Evolutionary conservation across 148 eudicot genomes (phyloP), one percentile per base, ranked within the genome.

Genomic region (Camellia granthamiana): DNA sequence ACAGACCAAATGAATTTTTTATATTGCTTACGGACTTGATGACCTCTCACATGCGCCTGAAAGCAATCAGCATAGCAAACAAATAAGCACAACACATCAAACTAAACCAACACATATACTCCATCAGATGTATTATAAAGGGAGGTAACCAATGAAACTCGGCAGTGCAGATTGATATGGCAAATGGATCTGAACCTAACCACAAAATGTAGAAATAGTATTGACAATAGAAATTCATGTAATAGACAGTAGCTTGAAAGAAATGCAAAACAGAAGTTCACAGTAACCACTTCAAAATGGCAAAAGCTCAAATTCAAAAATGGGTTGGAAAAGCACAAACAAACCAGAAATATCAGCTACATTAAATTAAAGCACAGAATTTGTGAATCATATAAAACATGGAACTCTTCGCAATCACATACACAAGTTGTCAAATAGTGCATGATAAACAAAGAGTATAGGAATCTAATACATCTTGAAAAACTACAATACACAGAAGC

Each of bases 41-140:
- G 91, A 30, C 94, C 97, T 84, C 97, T 87, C 55, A 89, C 89
- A 84, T 89, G 92, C 79, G 94, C 94, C 97, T 92, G 79, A 58
- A 75, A 62, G 4, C 69, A 60, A 69, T 44, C 55, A 47, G 52
- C 12, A 43, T 3, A 61, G 69, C 10, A 38, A n/a, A 30, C 52
- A 68, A 51, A 75, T 69, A 46, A 44, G 21, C 44, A 69, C 4
- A 69, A 1, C 23, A 69, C 7, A 5, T 44, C 23, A 6, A 69
- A 44, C 4, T 30, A 2, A 44, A 47, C 7, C 10, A 44, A 21
- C 42, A 23, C 41, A 60, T 9, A 55, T 15, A 61, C 23, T 61
- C 68, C 68, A 64, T 0, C 5, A 10, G 11, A 64, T 23, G 2
- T 41, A 14, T 42, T 42, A 68, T 13, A 42, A 49, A 52, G 23